Conservation (phyloP, 805 yeast species). For the Myxozyma neglecta region DNA sequence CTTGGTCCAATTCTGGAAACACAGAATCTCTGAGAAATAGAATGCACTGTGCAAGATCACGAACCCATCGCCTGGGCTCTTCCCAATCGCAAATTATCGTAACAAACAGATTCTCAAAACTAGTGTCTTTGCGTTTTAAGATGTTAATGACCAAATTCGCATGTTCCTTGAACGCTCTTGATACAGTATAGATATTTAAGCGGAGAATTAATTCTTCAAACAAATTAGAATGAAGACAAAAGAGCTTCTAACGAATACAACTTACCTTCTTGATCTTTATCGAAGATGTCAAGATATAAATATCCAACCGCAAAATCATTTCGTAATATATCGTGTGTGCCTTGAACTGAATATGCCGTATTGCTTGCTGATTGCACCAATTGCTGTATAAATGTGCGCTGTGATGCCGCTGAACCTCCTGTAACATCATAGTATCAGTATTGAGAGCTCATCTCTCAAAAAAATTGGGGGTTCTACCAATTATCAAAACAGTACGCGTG, state of each 20-base stretch:
- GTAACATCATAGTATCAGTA: background rate
- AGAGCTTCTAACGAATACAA: too few species aligned
- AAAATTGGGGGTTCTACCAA: conserved; percentile 11
- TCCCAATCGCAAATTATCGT: conserved; percentile 25
- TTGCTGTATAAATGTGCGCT: conserved; percentile 17
- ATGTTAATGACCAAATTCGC: conserved; percentile 15
- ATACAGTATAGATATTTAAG: conserved; percentile 22
- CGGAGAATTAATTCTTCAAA: background rate
- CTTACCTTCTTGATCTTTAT: conserved; percentile 33
- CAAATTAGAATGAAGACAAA: background rate
- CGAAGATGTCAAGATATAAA: conserved; percentile 34
- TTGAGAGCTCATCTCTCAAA: background rate
- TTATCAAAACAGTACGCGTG: conserved; percentile 7
- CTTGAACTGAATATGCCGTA: conserved; percentile 3
- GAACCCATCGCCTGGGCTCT: conserved; percentile 27
- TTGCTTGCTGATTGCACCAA: conserved; percentile 7
- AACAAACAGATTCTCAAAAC: conserved; percentile 13
- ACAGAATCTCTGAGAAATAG: conserved; percentile 13
- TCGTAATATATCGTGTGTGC: conserved; percentile 8
- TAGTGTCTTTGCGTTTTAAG: conserved; percentile 1
- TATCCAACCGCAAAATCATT: conserved; percentile 36
- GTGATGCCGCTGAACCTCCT: conserved; percentile 15
- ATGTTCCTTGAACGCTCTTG: conserved; percentile 3
- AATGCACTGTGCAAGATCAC: conserved; percentile 20
- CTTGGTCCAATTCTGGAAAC: conserved; percentile 12